These are phyloP conservation scores for Psophocarpus tetragonolobus DNA, from an alignment of 306 rosid genomes.

Conservation along the genomic window DNA sequence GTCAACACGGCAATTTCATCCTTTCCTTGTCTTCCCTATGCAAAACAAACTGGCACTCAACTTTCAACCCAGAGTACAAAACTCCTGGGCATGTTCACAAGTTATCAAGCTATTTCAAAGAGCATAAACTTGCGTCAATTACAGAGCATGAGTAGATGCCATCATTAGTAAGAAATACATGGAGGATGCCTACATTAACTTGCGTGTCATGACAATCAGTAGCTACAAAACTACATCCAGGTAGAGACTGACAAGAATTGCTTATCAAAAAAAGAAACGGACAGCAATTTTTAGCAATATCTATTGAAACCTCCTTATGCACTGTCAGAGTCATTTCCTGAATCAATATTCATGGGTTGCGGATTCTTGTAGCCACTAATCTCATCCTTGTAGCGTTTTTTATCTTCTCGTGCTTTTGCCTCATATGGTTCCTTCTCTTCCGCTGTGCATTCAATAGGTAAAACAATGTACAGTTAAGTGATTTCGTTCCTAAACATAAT, in stretches of 20 bases:
- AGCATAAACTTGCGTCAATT: not conserved
- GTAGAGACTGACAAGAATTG: not conserved
- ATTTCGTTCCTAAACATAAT: not conserved
- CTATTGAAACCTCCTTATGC: conserved; percentile 35
- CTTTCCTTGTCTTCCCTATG: not conserved
- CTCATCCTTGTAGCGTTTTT: conserved; percentile 88
- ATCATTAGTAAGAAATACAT: not conserved
- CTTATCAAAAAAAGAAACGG: no score
- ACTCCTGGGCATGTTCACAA: not conserved
- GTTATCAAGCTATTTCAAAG: not conserved
- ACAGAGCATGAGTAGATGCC: not conserved
- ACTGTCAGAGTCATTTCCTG: conserved; percentile 86
- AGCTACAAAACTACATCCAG: not conserved
- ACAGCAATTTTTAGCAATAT: not conserved
- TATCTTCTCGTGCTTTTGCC: conserved; percentile 87
- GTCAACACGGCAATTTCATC: not conserved
- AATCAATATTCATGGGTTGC: conserved; percentile 79
- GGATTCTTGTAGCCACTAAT: conserved; percentile 92
- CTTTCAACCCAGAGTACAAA: not conserved
- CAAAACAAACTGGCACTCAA: no score
- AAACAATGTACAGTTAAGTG: conserved; percentile 7
- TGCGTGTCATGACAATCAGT: not conserved
- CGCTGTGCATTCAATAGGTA: conserved; percentile 38
- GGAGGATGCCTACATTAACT: not conserved
- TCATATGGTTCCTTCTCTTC: conserved; percentile 68